Conservation (phyloP, 768 basidiomycete genomes). For the Fibroporia radiculosa region DNA sequence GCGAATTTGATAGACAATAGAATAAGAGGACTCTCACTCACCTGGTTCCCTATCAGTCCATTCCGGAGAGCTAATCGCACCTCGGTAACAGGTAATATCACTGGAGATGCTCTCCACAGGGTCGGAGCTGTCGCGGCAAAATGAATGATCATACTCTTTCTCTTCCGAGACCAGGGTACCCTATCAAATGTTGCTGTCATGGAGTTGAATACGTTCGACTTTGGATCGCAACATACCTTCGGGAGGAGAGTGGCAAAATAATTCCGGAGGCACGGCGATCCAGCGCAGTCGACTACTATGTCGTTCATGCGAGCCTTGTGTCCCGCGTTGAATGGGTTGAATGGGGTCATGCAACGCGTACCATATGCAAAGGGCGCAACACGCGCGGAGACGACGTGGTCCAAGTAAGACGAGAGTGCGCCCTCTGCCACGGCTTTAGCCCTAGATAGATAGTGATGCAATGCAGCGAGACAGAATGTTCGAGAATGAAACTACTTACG, state of each 20-base stretch:
- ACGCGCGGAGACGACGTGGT: constrained; percentile 40
- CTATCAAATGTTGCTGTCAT: neutral
- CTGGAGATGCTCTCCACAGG: constrained; percentile 8
- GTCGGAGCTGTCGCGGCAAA: neutral
- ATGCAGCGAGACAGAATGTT: neutral
- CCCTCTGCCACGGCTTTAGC: constrained; percentile 50
- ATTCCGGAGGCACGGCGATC: constrained; percentile 1
- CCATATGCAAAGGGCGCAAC: constrained; percentile 44
- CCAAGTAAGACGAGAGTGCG: constrained; percentile 34
- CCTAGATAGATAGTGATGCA: constrained; percentile 14
- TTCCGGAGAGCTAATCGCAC: constrained; percentile 17
- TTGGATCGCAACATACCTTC: constrained; percentile 2
- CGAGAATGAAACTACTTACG: neutral
- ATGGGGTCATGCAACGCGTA: constrained; percentile 30
- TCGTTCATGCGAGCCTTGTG: constrained; percentile 29
- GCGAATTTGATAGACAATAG: neutral
- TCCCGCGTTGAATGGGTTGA: constrained; percentile 28
- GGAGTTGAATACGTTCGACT: neutral
- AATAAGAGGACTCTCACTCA: constrained; percentile 6
- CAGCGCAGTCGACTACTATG: constrained; percentile 25
- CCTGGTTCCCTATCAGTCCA: constrained; percentile 30
- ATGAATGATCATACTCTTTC: neutral
- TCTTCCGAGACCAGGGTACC: constrained; percentile 3
- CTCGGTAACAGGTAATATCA: constrained; percentile 26
- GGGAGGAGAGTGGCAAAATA: constrained; percentile 6